A percentile compares a stretch with the other conserved stretches of the same genome.
phyloP scores from a whole-genome alignment of 2,329 filamentous ascomycete genomes.

The Alternaria triticina region DNA sequence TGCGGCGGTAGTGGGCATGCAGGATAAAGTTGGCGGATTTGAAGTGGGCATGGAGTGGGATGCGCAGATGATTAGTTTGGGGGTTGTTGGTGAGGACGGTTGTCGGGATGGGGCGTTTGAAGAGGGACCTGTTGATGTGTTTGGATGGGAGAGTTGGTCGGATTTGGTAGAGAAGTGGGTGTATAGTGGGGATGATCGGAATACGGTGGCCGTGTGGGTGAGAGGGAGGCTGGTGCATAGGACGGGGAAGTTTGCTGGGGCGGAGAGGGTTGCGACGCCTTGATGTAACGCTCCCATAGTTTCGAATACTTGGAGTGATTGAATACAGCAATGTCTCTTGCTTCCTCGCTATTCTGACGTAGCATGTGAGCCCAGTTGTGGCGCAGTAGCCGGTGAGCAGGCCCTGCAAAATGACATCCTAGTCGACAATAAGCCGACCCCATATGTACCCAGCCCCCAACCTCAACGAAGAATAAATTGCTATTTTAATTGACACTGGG shows the following conservation, averaged over 20 bases:
- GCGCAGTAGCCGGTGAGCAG: too few relatives aligned
- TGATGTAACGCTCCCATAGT: too few relatives aligned
- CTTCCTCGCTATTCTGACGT: too few relatives aligned
- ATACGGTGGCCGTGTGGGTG: slow-evolving; percentile 89
- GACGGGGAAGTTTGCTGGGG: slow-evolving; percentile 20
- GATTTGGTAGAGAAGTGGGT: slow-evolving; percentile 93
- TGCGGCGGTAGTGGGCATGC: slow-evolving; percentile 78
- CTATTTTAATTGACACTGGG: too few relatives aligned
- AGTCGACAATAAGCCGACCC: too few relatives aligned
- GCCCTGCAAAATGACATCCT: too few relatives aligned
- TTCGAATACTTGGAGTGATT: too few relatives aligned
- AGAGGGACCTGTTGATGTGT: slow-evolving; percentile 79
- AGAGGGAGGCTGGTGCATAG: slow-evolving; percentile 78
- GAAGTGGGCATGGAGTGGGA: slow-evolving; percentile 90
- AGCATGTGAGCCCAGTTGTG: too few relatives aligned
- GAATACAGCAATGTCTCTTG: too few relatives aligned
- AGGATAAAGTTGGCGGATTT: slow-evolving; percentile 76
- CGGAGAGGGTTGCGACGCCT: background rate
- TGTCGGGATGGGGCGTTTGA: slow-evolving; percentile 50
- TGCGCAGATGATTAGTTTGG: slow-evolving; percentile 79
- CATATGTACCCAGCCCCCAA: too few relatives aligned
- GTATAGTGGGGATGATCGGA: slow-evolving; percentile 90
- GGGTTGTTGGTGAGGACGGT: slow-evolving; percentile 44
- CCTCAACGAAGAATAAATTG: too few relatives aligned
- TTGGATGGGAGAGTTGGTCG: slow-evolving; percentile 89